Base-by-base conservation (phyloP, 768 basidiomycete species). In the Naematelia encephala region DNA sequence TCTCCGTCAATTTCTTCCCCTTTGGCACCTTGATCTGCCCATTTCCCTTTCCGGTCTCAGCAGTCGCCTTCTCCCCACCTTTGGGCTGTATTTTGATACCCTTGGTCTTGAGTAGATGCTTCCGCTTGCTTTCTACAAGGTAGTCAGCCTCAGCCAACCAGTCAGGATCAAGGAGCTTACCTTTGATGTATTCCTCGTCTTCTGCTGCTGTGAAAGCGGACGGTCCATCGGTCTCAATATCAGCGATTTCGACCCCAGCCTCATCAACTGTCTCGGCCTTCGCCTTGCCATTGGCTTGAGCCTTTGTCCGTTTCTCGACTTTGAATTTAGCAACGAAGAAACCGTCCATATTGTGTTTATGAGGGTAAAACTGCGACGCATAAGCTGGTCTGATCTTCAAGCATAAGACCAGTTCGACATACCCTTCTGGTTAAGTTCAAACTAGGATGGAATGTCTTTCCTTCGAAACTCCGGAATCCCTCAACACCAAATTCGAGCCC, bases 281-380 rank as follows among this genome's bases (percentile, higher is more conserved):
- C 4, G 61, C 71, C 0, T 61, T 59, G 11, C 64, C 67, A 39
- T 70, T 66, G n/a, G 60, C 71, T 21, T 34, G 16, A 3, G n/a
- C n/a, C 79, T 88, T 92, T 49, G 79, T 73, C 59, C 87, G 82
- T 78, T 85, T 89, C 74, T 85, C 87, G n/a, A 98, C 87, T 78
- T 89, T 93, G 83, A 99, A 90, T 78, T 98, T 98, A 59, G 94
- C 94, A 56, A 98, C 93, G 77, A 84, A 99, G 83, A 99, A 99
- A 4, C 96, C 96, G 76, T 99, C 96, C 93, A 98, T 96, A 79
- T 99, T 99, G 80, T 97, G 93, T 68, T 96, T 92, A 78, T 97
- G 93, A 14, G 93, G 78, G 58, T 77, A 77, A 61, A 72, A 77
- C 72, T 75, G 59, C 5, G 23, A n/a, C 39, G n/a, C n/a, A 5